A percentile compares a stretch with the other conserved stretches of the same genome.
phyloP scores from a whole-genome alignment of 441 rosid genomes.

The Manihot esculenta region DNA sequence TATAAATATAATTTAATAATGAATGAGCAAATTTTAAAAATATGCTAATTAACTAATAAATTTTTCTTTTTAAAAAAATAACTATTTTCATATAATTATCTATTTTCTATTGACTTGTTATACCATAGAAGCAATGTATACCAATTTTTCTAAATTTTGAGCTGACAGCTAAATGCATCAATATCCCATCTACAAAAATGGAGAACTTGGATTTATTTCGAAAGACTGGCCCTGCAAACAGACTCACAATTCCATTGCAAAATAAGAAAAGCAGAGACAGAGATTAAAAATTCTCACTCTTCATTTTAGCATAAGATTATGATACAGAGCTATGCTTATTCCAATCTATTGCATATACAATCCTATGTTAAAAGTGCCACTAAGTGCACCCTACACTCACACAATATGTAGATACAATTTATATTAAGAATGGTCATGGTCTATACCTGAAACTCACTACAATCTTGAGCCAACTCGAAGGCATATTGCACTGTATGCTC shows the following conservation, averaged over 20 bases:
- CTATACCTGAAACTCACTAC: background rate
- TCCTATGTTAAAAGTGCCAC: constrained; percentile 4
- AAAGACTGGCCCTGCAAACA: too few species aligned
- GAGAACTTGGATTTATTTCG: too few species aligned
- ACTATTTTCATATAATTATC: too few species aligned
- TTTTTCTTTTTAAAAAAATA: too few species aligned
- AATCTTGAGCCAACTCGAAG: background rate
- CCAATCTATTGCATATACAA: constrained; percentile 27
- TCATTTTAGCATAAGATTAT: background rate
- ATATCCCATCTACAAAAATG: too few species aligned
- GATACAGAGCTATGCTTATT: background rate
- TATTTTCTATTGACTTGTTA: too few species aligned
- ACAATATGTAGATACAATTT: constrained; percentile 14
- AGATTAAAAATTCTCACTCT: background rate
- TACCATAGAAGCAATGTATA: too few species aligned
- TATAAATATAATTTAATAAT: too few species aligned
- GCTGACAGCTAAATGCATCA: too few species aligned
- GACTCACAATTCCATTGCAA: background rate
- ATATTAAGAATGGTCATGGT: constrained; percentile 8
- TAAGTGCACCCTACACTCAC: background rate
- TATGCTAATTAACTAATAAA: too few species aligned
- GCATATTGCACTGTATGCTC: background rate
- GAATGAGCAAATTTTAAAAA: too few species aligned
- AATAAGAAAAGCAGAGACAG: background rate
- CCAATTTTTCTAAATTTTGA: too few species aligned